Conservation (phyloP, 805 yeast species). For the Kuraishia capsulata region DNA sequence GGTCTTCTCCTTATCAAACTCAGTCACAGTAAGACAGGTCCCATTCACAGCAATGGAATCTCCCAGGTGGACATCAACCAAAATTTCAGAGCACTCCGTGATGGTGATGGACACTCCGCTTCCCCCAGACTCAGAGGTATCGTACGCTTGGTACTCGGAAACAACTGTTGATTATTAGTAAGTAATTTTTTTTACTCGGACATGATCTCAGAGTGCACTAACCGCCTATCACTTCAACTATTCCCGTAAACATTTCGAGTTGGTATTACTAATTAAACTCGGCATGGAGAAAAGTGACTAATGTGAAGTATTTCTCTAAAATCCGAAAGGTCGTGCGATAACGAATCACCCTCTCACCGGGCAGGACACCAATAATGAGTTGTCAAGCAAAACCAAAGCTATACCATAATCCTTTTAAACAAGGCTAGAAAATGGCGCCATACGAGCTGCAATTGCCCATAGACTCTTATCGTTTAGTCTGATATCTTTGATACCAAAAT, state of each 20-base stretch:
- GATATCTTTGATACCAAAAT: too few species aligned
- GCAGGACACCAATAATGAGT: too few species aligned
- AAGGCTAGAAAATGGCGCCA: too few species aligned
- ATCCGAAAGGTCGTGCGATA: too few species aligned
- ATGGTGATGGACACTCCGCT: slow-evolving; percentile 68
- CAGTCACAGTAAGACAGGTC: slow-evolving; percentile 86
- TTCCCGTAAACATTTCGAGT: slow-evolving; percentile 78
- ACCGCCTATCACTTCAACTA: slow-evolving; percentile 78
- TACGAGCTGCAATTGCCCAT: too few species aligned
- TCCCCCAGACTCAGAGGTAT: slow-evolving; percentile 48
- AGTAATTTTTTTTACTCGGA: neutral
- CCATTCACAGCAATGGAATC: slow-evolving; percentile 92
- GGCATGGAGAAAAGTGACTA: too few species aligned
- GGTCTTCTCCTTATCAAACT: slow-evolving; percentile 38
- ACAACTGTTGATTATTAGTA: slow-evolving; percentile 25
- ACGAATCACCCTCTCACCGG: too few species aligned
- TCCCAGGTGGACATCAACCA: slow-evolving; percentile 82
- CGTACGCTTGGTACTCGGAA: slow-evolving; percentile 33
- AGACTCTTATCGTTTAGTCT: too few species aligned
- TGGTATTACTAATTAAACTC: too few species aligned
- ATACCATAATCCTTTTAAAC: too few species aligned
- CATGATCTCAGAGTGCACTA: slow-evolving; percentile 10
- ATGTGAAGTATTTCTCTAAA: too few species aligned
- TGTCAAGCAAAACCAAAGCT: too few species aligned
- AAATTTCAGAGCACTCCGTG: slow-evolving; percentile 48